These are phyloP conservation scores for Blastocystis sp. DNA, from an alignment of 352 stramenopile species.

Conservation along the genomic window DNA sequence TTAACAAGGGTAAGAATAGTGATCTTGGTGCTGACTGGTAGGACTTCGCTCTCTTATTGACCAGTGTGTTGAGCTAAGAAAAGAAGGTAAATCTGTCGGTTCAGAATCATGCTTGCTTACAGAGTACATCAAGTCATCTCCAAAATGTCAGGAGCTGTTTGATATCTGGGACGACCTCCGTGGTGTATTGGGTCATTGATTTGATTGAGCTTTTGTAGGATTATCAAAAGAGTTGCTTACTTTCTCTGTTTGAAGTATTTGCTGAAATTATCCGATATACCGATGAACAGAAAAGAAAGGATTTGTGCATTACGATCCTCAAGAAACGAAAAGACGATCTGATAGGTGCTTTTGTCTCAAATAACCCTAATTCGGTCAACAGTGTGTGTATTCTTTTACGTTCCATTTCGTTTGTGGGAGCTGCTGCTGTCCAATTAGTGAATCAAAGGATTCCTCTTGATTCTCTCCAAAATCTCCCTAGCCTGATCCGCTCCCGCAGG, in stretches of 20 bases:
- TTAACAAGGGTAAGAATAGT: constrained; percentile 12
- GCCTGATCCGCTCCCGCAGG: neutral
- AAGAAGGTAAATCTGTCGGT: neutral
- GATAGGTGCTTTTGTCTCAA: neutral
- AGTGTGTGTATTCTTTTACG: neutral
- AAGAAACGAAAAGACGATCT: constrained; percentile 52
- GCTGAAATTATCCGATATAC: constrained; percentile 16
- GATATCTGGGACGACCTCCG: constrained; percentile 23
- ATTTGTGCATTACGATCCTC: constrained; percentile 51
- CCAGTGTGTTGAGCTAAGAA: neutral
- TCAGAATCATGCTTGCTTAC: neutral
- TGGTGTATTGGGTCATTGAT: neutral
- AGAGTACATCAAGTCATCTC: constrained; percentile 48
- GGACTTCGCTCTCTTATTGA: constrained; percentile 11
- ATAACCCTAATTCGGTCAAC: constrained; percentile 35
- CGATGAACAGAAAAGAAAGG: constrained; percentile 35
- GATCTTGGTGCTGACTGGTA: constrained; percentile 26
- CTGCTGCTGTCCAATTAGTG: constrained; percentile 16
- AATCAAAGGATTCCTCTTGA: constrained; percentile 28
- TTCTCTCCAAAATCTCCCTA: neutral
- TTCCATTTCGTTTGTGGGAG: neutral
- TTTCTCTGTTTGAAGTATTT: constrained; percentile 5
- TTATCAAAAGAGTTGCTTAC: neutral
- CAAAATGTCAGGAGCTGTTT: constrained; percentile 36
- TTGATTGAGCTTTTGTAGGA: neutral